Evolutionary conservation across 208 protist species (phyloP).

Genomic region (Naegleria lovaniensis): DNA sequence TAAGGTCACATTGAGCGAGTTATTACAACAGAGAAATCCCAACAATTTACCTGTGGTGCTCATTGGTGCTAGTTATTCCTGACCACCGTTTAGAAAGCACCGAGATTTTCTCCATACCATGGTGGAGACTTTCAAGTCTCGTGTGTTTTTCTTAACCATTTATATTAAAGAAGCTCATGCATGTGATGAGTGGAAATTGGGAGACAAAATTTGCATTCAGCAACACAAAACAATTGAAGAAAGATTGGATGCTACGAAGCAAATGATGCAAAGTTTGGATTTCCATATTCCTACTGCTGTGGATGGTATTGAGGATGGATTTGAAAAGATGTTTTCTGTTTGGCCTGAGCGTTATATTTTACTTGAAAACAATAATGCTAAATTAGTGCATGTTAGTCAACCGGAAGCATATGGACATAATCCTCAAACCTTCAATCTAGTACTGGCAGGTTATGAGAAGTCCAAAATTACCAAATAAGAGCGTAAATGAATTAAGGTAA

Average conservation of each 20-base stretch:
- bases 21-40: not conserved
- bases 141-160: not conserved
- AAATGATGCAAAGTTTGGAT: not conserved
- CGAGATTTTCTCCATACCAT: not conserved
- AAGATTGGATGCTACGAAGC: not conserved
- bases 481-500: too few species aligned
- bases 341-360: not conserved
- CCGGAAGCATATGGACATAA: not conserved
- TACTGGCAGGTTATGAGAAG: not conserved
- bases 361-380: not conserved
- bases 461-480: too few species aligned
- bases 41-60: not conserved
- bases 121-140: not conserved
- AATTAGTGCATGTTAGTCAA: not conserved
- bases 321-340: not conserved
- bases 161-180: conserved; percentile 2
- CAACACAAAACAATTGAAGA: not conserved
- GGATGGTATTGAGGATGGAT: not conserved
- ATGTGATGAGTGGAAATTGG: not conserved
- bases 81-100: not conserved
- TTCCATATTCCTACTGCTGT: not conserved
- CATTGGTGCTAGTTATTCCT: not conserved
- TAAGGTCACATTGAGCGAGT: not conserved
- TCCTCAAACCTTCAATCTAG: not conserved
- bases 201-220: not conserved